Evolutionary conservation across 2,329 filamentous ascomycete genomes (phyloP).

Genomic region (Hymenoscyphus occultus): DNA sequence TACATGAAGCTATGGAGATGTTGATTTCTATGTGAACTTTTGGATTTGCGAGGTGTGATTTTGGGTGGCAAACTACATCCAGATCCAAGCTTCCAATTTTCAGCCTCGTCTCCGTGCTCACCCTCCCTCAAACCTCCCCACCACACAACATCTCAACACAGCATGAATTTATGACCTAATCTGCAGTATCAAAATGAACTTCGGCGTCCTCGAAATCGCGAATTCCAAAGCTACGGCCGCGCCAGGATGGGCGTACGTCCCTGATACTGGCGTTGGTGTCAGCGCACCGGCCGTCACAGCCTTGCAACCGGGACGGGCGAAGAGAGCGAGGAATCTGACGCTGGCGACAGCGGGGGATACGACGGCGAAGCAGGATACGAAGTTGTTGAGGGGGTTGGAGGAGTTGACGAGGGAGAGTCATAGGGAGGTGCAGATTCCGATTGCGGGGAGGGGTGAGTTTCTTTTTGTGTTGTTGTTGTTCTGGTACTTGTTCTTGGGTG

Average conservation of each 20-base stretch:
- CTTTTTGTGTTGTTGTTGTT: no score
- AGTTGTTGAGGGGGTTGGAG: constrained; percentile 76
- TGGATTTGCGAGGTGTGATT: no score
- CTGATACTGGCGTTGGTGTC: constrained; percentile 58
- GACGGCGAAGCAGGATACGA: constrained; percentile 77
- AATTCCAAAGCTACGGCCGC: constrained; percentile 65
- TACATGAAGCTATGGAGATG: constrained; percentile 17
- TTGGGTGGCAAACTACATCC: no score
- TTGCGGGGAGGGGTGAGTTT: constrained; percentile 51
- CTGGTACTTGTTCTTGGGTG: no score
- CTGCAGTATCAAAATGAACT: constrained; percentile 53
- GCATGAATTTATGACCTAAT: constrained; percentile 6
- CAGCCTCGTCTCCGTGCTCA: not conserved
- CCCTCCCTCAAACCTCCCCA: not conserved
- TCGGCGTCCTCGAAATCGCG: constrained; percentile 80
- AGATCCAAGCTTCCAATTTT: not conserved
- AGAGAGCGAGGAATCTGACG: constrained; percentile 61
- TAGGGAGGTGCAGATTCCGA: constrained; percentile 66
- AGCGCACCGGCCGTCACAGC: constrained; percentile 51
- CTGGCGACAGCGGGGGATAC: constrained; percentile 60
- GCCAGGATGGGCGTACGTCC: constrained; percentile 90
- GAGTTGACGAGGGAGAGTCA: constrained; percentile 79
- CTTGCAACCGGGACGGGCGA: constrained; percentile 58
- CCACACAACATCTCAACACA: constrained; percentile 11
- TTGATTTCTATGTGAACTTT: not conserved